Evolutionary conservation across 2,329 filamentous ascomycete species (phyloP).

Genomic region (Xylariaceae sp.): DNA sequence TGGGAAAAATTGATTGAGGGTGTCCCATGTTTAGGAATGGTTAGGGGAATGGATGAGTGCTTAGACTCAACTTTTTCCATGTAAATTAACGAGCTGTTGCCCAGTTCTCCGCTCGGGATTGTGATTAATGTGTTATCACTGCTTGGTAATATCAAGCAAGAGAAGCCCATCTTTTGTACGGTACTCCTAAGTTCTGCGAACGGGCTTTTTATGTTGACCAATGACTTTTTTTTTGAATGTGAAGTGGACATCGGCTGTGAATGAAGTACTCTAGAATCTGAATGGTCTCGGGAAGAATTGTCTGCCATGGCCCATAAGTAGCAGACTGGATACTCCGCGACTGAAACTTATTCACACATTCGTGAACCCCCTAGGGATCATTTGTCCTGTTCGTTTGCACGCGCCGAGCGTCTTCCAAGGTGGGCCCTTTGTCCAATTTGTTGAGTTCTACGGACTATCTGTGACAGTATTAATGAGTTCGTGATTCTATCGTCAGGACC

Average conservation of each 20-base stretch:
- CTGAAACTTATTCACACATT: neutral
- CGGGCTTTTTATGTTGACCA: neutral
- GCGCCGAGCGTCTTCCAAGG: neutral
- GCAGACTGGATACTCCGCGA: neutral
- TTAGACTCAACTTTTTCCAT: constrained; percentile 6
- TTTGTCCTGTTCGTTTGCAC: neutral
- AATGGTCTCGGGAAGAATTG: neutral
- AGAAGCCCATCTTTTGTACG: neutral
- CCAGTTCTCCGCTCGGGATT: constrained; percentile 32
- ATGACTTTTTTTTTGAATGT: neutral
- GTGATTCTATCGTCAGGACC: too few species aligned
- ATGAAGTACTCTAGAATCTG: neutral
- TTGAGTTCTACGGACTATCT: neutral
- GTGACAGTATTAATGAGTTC: too few species aligned
- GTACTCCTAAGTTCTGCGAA: neutral
- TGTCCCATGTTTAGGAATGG: neutral
- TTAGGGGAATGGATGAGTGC: neutral
- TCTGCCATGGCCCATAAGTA: neutral
- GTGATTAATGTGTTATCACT: constrained; percentile 30
- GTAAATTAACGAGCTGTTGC: constrained; percentile 27
- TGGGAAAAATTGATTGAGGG: constrained; percentile 9
- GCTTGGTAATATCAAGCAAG: constrained; percentile 7
- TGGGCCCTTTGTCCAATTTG: neutral
- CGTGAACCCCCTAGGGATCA: neutral
- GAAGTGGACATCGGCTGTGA: neutral